A percentile compares a stretch with the other conserved stretches of the same genome.
Evolutionary conservation across 352 stramenopile genomes (phyloP).

Genomic region (Pythium utonaiense): DNA sequence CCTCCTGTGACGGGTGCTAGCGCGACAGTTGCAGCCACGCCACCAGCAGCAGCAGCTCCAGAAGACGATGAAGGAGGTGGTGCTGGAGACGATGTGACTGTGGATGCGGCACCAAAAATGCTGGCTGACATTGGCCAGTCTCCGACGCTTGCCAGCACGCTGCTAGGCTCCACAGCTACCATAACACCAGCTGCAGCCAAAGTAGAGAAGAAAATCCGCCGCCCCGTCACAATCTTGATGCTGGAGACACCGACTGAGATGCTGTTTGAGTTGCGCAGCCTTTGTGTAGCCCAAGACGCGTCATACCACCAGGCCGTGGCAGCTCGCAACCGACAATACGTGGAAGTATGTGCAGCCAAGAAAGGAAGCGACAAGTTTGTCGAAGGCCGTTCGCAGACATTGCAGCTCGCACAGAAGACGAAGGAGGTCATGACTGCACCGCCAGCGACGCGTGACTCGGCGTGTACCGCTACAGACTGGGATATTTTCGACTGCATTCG

Average conservation of each 20-base stretch:
- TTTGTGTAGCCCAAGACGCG: conserved; percentile 63
- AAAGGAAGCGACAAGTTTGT: conserved; percentile 79
- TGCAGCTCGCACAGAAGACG: conserved; percentile 72
- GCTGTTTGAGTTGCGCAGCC: conserved; percentile 58
- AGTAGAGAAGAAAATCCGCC: conserved; percentile 11
- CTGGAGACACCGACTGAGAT: conserved; percentile 60
- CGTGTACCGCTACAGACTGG: conserved; percentile 77
- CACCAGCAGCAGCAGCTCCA: neutral
- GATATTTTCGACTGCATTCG: conserved; percentile 79
- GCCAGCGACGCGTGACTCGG: conserved; percentile 64
- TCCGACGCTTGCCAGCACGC: neutral
- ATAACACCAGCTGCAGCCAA: neutral
- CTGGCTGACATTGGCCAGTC: conserved; percentile 6
- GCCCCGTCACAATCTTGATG: conserved; percentile 46
- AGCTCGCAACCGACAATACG: conserved; percentile 63
- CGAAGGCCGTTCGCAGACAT: conserved; percentile 56
- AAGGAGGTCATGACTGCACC: conserved; percentile 85
- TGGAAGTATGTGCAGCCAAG: conserved; percentile 61
- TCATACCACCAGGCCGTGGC: conserved; percentile 37
- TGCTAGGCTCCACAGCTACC: neutral
- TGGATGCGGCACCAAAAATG: conserved; percentile 3
- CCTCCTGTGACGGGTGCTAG: neutral
- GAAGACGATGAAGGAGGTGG: conserved; percentile 23
- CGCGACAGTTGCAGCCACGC: neutral
- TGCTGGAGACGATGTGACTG: neutral